A percentile compares a stretch with the other conserved stretches of the same genome.
Evolutionary conservation across 176 grass and related monocot genomes (phyloP).

Genomic region (Juncus effusus): DNA sequence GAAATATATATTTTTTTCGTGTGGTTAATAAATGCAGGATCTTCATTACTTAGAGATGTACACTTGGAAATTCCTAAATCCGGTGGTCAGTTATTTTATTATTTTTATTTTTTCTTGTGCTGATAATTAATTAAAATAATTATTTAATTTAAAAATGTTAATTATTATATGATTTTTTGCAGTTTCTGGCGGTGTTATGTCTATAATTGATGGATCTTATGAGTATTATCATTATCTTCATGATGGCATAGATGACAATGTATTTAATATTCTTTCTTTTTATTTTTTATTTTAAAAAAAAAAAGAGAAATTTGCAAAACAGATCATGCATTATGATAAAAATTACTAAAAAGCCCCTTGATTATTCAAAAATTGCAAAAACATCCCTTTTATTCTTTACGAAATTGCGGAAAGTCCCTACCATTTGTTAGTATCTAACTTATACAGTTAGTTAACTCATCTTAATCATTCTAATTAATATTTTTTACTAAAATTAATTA

Average conservation of each 20-base stretch:
- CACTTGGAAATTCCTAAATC: conserved; percentile 77
- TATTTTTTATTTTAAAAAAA: too few species aligned
- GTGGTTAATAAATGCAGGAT: conserved; percentile 40
- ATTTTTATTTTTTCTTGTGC: conserved; percentile 17
- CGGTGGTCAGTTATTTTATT: conserved; percentile 53
- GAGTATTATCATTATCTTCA: conserved; percentile 97
- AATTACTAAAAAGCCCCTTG: too few species aligned
- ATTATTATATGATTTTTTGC: conserved; percentile 34
- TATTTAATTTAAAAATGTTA: background rate
- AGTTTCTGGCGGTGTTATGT: conserved; percentile 78
- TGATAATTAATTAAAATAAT: conserved; percentile 18
- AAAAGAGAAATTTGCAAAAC: too few species aligned
- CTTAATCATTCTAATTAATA: too few species aligned
- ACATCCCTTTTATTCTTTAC: too few species aligned
- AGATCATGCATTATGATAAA: too few species aligned
- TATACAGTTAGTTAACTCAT: too few species aligned
- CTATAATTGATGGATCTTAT: conserved; percentile 87
- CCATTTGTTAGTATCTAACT: too few species aligned
- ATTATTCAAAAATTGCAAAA: too few species aligned
- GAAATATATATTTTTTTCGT: conserved; percentile 24
- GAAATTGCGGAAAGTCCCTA: too few species aligned
- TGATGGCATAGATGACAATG: conserved; percentile 83
- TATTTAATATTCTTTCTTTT: conserved; percentile 30
- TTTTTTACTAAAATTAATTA: too few species aligned
- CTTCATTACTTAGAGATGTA: conserved; percentile 61